Evolutionary conservation across 2,329 filamentous ascomycete species (phyloP), one percentile per base, ranked within the genome.

Genomic region (Ophiostoma australiae): DNA sequence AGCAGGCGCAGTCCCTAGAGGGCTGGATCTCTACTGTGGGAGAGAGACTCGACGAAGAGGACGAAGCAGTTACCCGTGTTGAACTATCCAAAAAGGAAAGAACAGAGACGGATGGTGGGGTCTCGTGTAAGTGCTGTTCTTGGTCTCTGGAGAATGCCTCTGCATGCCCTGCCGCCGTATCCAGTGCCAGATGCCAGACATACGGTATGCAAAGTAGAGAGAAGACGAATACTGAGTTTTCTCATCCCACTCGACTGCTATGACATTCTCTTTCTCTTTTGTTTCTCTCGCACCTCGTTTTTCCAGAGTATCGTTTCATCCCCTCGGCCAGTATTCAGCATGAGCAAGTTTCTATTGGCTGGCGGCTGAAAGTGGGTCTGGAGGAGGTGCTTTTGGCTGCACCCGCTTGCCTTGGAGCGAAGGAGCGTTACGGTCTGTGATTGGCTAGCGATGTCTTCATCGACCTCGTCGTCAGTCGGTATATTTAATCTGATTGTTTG

Each of bases 271-370:
- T 27, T 58, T 27, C 4, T 27, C 23, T 58, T 13, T 58, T 17
- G n/a, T 31, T 58, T 58, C 52, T 58, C 52, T 58, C 52, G 52
- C n/a, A 27, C 23, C 52, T 58, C 52, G 52, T 48, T 48, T 58
- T 63, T 37, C 11, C n/a, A 35, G 11, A 4, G n/a, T 35, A 23
- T 35, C 20, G 7, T 27, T 31, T 39, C 31, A 27, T 44, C 31
- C 35, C 15, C n/a, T 70, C 48, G 44, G 63, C 37, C 39, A n/a
- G 23, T 17, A 39, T 13, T 61, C 70, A 41, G 63, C 61, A 69
- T 74, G 73, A 74, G 73, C 73, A 74, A 74, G 73, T 74, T 74
- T 74, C 71, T 23, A 73, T 74, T 74, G 73, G 73, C 15, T 31
- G 2, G 37, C 35, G 44, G 58, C 37, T 31, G 1, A 41, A 23